Evolutionary conservation across 352 stramenopile genomes (phyloP), one percentile per base, ranked within the genome.

Genomic region (Phytophthora chlamydospora): DNA sequence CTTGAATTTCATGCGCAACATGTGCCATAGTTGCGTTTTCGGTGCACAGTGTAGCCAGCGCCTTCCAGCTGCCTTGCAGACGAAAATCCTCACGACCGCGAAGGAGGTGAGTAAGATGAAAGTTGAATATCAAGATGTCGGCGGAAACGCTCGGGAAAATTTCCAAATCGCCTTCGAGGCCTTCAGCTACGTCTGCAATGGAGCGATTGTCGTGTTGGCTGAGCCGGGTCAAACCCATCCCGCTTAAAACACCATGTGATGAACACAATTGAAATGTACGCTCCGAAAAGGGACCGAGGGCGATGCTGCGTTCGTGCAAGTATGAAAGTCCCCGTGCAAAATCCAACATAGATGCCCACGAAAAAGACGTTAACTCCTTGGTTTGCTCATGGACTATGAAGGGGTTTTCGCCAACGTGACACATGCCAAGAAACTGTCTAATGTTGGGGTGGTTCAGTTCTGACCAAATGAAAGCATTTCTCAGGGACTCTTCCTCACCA

Each of bases 361-460:
- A 40, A 32, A 16, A n/a, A n/a, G n/a, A n/a, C 24, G 9, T 19
- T 8, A 12, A 14, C 21, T 5, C 29, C 24, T 36, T n/a, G 38
- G 41, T 41, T n/a, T n/a, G n/a, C n/a, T 53, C 42, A 13, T 62
- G 31, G n/a, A 62, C 38, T 11, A 46, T 29, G 33, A 27, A 40
- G 3, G 43, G 36, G 35, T 16, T 14, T n/a, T n/a, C n/a, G 27
- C 45, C 60, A 3, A 63, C 60, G 12, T 59, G 40, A 12, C 54
- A 68, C 6, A 46, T 53, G n/a, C 60, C 60, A 9, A 63, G 63
- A 6, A 60, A 58, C 17, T 46, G 53, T 8, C 50, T 45, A 35
- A 68, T 43, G 13, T 68, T 51, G 45, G 52, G 46, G 24, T 68
- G 60, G 5, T 63, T 36, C 9, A 68, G 34, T 33, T 44, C 24